These are phyloP conservation scores for Lactarius pseudohatsudake DNA, from an alignment of 768 basidiomycete species.

Conservation along the genomic window DNA sequence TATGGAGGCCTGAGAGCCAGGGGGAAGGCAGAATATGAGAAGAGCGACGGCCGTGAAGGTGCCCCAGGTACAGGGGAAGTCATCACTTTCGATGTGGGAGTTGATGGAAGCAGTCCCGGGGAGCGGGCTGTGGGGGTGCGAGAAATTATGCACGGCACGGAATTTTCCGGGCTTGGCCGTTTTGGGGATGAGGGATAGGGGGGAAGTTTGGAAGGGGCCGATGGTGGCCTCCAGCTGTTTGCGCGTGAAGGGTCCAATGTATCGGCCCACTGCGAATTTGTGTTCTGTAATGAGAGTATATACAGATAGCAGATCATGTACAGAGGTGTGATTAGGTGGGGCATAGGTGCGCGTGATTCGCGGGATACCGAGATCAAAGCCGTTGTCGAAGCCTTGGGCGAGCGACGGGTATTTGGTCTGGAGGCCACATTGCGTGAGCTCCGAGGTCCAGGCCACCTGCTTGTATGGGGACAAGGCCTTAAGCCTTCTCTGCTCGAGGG, in stretches of 20 bases:
- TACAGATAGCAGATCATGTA: not conserved
- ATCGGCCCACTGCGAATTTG: constrained; percentile 11
- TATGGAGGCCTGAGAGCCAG: too few relatives aligned
- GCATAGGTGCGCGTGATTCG: constrained; percentile 33
- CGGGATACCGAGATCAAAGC: constrained; percentile 40
- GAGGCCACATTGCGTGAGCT: constrained; percentile 19
- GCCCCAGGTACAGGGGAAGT: not conserved
- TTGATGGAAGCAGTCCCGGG: constrained; percentile 11
- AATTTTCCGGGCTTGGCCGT: constrained; percentile 37
- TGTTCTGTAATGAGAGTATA: constrained; percentile 30
- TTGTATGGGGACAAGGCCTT: constrained; percentile 37
- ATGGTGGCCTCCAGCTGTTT: constrained; percentile 33
- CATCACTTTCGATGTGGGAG: not conserved
- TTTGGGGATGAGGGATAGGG: constrained; percentile 37
- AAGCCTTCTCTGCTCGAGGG: constrained; percentile 2
- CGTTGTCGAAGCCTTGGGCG: constrained; percentile 29
- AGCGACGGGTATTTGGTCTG: constrained; percentile 32
- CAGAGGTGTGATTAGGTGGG: constrained; percentile 38
- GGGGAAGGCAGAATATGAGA: too few relatives aligned
- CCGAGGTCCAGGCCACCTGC: constrained; percentile 35
- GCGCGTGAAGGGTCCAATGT: constrained; percentile 36
- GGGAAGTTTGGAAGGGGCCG: constrained; percentile 39
- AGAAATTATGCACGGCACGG: constrained; percentile 41
- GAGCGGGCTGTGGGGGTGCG: constrained; percentile 19
- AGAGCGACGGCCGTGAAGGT: too few relatives aligned